A percentile compares a stretch with the other conserved stretches of the same genome.
These are phyloP conservation scores for Gamsiella multidivaricata DNA, from an alignment of 192 early-diverging fungal species.

Conservation along the genomic window DNA sequence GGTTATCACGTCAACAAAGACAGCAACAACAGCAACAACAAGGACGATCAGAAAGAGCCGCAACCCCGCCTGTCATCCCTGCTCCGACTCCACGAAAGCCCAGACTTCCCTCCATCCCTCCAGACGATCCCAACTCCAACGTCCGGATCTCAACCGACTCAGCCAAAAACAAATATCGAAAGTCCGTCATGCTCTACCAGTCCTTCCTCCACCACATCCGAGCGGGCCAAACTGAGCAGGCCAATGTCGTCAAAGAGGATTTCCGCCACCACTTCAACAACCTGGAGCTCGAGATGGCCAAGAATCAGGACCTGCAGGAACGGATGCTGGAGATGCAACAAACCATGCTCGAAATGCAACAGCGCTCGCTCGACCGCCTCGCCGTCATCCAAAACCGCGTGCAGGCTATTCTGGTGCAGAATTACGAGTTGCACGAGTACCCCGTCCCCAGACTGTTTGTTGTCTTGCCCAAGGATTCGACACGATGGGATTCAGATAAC, in stretches of 20 bases:
- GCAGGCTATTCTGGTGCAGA: conserved; percentile 9
- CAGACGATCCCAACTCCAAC: not conserved
- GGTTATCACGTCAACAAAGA: conserved; percentile 4
- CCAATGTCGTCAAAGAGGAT: conserved; percentile 8
- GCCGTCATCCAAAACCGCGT: conserved; percentile 3
- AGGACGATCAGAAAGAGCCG: too few relatives aligned
- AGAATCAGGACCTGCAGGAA: conserved; percentile 8
- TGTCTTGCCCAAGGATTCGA: not conserved
- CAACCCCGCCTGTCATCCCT: not conserved
- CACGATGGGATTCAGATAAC: not conserved
- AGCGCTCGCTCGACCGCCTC: conserved; percentile 4
- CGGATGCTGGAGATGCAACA: conserved; percentile 14
- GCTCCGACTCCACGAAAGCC: too few relatives aligned
- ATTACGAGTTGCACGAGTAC: conserved; percentile 12
- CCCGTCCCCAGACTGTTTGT: conserved; percentile 12
- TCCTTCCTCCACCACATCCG: conserved; percentile 1
- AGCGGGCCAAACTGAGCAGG: conserved; percentile 10
- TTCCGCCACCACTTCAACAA: conserved; percentile 8
- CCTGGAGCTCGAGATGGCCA: conserved; percentile 4
- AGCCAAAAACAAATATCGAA: not conserved
- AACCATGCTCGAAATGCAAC: conserved; percentile 12
- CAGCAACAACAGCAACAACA: conserved; percentile 34
- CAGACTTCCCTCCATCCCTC: not conserved
- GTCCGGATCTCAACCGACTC: not conserved
- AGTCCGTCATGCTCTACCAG: conserved; percentile 8